Evolutionary conservation across 2,329 filamentous ascomycete genomes (phyloP).

Genomic region (Elsinoe arachidis): DNA sequence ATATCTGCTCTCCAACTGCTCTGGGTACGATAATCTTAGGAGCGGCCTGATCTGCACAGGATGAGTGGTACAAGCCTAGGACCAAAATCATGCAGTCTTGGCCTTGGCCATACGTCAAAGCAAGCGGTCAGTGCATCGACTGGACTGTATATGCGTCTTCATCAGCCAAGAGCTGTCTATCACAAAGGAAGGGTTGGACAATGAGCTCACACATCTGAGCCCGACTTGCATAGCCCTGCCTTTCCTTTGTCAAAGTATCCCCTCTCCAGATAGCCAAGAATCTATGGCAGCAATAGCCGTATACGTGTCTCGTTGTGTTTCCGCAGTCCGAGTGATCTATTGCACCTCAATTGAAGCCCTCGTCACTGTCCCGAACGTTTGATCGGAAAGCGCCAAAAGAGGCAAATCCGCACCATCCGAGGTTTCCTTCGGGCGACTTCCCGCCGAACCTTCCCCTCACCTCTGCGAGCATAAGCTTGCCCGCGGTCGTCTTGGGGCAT

Average conservation of each 20-base stretch:
- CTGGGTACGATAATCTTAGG: no score
- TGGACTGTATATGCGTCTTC: no score
- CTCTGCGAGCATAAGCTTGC: not conserved
- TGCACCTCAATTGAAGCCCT: no score
- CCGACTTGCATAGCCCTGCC: not conserved
- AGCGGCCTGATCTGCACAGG: no score
- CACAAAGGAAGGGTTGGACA: not conserved
- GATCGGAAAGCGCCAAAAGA: not conserved
- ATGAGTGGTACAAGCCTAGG: no score
- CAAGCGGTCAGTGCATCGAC: no score
- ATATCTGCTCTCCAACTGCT: not conserved
- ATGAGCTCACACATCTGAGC: not conserved
- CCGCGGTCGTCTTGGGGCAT: not conserved
- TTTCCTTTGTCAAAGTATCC: conserved; percentile 10
- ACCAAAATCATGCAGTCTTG: no score
- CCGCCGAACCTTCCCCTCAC: not conserved
- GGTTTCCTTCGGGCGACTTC: not conserved
- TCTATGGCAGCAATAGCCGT: not conserved
- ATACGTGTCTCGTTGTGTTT: not conserved
- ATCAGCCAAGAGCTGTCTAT: no score
- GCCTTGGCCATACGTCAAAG: no score
- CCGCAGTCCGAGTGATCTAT: no score
- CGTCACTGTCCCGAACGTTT: no score
- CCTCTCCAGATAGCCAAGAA: conserved; percentile 11
- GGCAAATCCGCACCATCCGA: not conserved